A percentile compares a stretch with the other conserved stretches of the same genome.
Evolutionary conservation across 768 basidiomycete genomes (phyloP).

Genomic region (Russula sp.): DNA sequence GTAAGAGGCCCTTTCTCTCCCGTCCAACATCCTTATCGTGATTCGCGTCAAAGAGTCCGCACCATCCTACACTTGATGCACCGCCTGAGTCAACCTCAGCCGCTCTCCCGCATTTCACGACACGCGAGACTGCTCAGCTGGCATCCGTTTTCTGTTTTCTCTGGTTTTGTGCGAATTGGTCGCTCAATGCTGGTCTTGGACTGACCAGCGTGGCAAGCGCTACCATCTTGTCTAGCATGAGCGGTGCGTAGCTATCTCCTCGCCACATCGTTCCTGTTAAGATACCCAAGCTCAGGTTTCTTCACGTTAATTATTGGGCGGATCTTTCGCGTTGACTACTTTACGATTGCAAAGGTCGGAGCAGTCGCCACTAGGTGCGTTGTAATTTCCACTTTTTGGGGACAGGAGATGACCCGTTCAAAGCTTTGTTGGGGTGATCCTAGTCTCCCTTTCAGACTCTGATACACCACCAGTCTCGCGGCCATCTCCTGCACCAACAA

Average conservation of each 20-base stretch:
- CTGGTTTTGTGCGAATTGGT: conserved; percentile 96
- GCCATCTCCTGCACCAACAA: conserved; percentile 12
- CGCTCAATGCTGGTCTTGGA: conserved; percentile 73
- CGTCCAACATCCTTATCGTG: not conserved
- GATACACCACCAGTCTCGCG: conserved; percentile 19
- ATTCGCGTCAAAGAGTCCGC: conserved; percentile 1
- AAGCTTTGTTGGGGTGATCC: conserved; percentile 75
- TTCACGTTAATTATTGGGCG: conserved; percentile 87
- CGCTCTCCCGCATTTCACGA: conserved; percentile 43
- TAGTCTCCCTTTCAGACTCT: conserved; percentile 89
- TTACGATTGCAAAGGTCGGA: conserved; percentile 64
- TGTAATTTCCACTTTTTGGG: not conserved
- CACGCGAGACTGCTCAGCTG: conserved; percentile 66
- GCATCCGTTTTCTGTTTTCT: conserved; percentile 78
- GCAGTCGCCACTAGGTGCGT: conserved; percentile 77
- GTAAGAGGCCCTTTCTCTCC: not conserved
- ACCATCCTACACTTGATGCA: conserved; percentile 1
- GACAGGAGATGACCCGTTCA: not conserved
- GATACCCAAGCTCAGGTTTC: conserved; percentile 53
- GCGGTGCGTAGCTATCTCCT: conserved; percentile 48
- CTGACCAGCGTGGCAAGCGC: conserved; percentile 94
- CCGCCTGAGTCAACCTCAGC: conserved; percentile 6
- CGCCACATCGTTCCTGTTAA: not conserved
- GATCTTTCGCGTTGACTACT: conserved; percentile 70
- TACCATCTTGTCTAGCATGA: conserved; percentile 84